Percentiles rank a stretch among this genome's conserved stretches.
phyloP scores from a whole-genome alignment of 225 moss, liverwort and hornwort species.

The Sphagnum contortum region DNA sequence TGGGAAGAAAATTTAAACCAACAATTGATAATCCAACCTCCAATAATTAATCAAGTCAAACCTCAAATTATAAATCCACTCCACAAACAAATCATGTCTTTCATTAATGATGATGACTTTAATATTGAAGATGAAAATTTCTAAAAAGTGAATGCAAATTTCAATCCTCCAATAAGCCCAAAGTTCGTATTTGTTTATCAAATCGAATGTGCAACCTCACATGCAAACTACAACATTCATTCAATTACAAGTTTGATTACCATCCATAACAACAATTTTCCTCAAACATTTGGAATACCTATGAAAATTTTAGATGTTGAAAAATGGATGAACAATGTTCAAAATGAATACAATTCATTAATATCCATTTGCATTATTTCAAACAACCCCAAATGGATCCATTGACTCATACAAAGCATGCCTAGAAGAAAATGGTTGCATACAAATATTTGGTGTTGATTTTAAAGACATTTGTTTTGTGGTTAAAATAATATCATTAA shows the following conservation, averaged over 20 bases:
- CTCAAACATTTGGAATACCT: not conserved
- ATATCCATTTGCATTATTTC: not conserved
- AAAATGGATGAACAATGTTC: not conserved
- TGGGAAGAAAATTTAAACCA: too few species aligned
- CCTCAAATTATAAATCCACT: too few species aligned
- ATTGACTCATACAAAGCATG: not conserved
- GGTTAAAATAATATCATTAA: not conserved
- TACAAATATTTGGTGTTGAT: not conserved
- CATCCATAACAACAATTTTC: not conserved
- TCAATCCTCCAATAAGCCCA: too few species aligned
- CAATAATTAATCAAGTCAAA: too few species aligned
- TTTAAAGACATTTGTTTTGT: not conserved
- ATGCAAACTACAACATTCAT: not conserved
- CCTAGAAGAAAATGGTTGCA: not conserved
- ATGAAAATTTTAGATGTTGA: not conserved
- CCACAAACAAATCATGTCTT: too few species aligned
- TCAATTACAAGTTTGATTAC: not conserved
- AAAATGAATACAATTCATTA: slow-evolving; percentile 1
- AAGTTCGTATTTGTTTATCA: too few species aligned
- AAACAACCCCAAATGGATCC: not conserved
- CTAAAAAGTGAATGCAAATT: too few species aligned
- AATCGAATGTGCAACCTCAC: not conserved
- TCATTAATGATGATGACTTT: too few species aligned
- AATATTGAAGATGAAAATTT: too few species aligned
- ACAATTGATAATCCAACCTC: too few species aligned